Evolutionary conservation across 1,284 basidiomycete genomes (phyloP).

Genomic region (Trametes polyzona): DNA sequence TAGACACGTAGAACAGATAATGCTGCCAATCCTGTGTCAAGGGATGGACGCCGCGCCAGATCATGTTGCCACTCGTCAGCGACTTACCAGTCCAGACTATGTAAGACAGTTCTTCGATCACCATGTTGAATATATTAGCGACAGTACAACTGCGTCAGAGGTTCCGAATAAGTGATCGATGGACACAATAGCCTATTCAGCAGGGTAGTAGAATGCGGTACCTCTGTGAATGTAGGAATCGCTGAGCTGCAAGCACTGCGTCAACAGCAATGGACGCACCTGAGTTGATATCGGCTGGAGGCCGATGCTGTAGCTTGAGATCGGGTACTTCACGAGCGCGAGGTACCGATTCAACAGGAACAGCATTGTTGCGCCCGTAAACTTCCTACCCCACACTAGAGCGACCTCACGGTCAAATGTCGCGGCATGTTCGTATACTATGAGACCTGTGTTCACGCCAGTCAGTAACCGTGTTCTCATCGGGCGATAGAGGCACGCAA

Average conservation of each 20-base stretch:
- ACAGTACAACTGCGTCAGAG: not conserved
- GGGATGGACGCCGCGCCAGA: not conserved
- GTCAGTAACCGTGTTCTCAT: not conserved
- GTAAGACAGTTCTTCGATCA: not conserved
- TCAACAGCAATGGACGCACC: too few relatives aligned
- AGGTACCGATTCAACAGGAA: constrained; percentile 12
- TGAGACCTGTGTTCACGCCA: not conserved
- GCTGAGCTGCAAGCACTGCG: too few relatives aligned
- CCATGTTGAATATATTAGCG: not conserved
- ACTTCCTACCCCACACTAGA: constrained; percentile 6
- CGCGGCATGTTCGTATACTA: not conserved
- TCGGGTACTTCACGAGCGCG: not conserved
- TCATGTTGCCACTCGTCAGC: not conserved
- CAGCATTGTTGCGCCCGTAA: constrained; percentile 5
- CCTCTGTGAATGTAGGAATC: too few relatives aligned
- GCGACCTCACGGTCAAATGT: constrained; percentile 7
- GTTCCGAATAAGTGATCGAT: not conserved
- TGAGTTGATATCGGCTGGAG: not conserved
- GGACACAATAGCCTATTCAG: too few relatives aligned
- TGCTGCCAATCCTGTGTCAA: not conserved
- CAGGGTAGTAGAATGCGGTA: not conserved
- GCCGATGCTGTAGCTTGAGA: not conserved
- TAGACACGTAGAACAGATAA: constrained; percentile 14
- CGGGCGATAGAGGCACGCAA: not conserved
- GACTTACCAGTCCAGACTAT: not conserved